phyloP scores from a whole-genome alignment of 495 filamentous ascomycete genomes.

The Daldinia concentrica region DNA sequence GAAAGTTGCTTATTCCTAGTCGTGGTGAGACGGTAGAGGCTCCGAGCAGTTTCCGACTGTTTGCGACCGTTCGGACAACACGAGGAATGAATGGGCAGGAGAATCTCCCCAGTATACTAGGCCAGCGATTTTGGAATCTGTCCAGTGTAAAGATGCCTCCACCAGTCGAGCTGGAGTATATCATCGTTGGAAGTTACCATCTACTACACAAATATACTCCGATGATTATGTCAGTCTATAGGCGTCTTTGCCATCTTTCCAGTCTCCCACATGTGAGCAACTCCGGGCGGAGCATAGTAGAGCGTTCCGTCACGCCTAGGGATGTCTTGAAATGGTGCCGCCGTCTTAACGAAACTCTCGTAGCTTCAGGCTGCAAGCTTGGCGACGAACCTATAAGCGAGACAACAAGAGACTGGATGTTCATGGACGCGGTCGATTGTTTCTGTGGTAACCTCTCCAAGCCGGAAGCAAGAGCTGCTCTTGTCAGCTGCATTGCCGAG shows the following conservation, averaged over 20 bases:
- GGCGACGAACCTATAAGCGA: constrained; percentile 80
- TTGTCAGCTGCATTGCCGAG: constrained; percentile 77
- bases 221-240: constrained; percentile 79
- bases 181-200: constrained; percentile 74
- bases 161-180: constrained; percentile 75
- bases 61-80: constrained; percentile 86
- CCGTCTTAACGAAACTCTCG: constrained; percentile 69
- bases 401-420: constrained; percentile 80
- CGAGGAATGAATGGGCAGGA: constrained; percentile 77
- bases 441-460: constrained; percentile 84
- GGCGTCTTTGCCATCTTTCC: constrained; percentile 65
- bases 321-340: constrained; percentile 92
- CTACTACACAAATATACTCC: constrained; percentile 73
- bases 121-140: constrained; percentile 81
- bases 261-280: constrained; percentile 61
- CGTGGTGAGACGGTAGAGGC: constrained; percentile 86
- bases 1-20: constrained; percentile 86
- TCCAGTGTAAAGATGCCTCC: constrained; percentile 73
- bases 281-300: constrained; percentile 63
- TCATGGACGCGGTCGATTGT: constrained; percentile 88
- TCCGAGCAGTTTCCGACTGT: constrained; percentile 82
- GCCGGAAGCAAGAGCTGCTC: constrained; percentile 63
- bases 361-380: constrained; percentile 68
- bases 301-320: constrained; percentile 72
- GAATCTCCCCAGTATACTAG: constrained; percentile 68